A percentile compares a stretch with the other conserved stretches of the same genome.
phyloP scores from a whole-genome alignment of 306 rosid genomes.

The Cucurbita maxima region DNA sequence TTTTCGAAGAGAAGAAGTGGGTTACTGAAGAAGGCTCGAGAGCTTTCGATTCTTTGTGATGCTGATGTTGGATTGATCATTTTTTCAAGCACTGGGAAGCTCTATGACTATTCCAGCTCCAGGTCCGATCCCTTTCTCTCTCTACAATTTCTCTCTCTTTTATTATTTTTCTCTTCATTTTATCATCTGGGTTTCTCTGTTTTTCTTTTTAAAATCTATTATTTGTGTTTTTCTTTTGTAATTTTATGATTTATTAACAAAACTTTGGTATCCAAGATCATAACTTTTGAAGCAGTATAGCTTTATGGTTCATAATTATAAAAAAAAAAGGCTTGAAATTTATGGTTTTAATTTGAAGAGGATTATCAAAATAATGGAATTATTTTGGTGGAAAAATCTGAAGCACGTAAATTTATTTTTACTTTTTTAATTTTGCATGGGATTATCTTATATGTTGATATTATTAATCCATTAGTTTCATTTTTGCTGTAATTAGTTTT shows the following conservation, averaged over 20 bases:
- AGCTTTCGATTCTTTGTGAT: conserved; percentile 33
- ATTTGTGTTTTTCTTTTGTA: too few relatives aligned
- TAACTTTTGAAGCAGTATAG: neutral
- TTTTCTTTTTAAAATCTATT: too few relatives aligned
- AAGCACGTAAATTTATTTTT: neutral
- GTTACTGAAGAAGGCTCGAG: conserved; percentile 30
- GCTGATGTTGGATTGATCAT: conserved; percentile 26
- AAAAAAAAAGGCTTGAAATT: neutral
- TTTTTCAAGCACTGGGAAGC: conserved; percentile 25
- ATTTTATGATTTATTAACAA: too few relatives aligned
- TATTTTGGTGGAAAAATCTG: neutral
- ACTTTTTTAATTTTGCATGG: neutral
- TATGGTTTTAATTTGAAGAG: neutral
- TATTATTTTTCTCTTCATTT: neutral
- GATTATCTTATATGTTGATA: neutral
- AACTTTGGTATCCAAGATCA: neutral
- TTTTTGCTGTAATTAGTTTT: neutral
- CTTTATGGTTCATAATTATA: neutral
- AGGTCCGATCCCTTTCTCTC: conserved; percentile 19
- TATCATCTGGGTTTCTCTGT: neutral
- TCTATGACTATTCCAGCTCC: conserved; percentile 22
- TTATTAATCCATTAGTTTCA: neutral
- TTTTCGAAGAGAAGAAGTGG: conserved; percentile 21
- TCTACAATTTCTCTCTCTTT: neutral
- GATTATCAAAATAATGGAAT: neutral